Evolutionary conservation across 129 eudicot species (phyloP), one percentile per base, ranked within the genome.

Genomic region (Deinandra increscens): DNA sequence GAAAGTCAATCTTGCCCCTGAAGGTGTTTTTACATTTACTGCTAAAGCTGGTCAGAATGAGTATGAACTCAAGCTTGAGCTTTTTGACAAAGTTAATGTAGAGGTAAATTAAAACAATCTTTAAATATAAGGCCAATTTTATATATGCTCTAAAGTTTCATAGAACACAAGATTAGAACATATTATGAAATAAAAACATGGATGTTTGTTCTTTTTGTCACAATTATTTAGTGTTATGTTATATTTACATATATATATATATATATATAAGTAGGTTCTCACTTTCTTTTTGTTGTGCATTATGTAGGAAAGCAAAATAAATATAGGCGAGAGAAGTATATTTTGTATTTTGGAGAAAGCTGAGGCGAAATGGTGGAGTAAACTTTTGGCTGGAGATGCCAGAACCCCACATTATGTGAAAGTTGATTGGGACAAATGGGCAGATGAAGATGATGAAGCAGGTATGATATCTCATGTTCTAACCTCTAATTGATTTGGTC

Each of bases 351-450:
- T 93, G 81, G 90, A 89, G 82, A 93, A 93, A 80, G 95, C 82
- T 19, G 98, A 93, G 75, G 63, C 78, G 11, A 87, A 86, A 80
- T 93, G 98, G 98, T 93, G 96, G 98, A 71, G 55, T 29, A 93
- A 81, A 61, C 86, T 93, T 15, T 67, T 93, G 75, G 58, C 76
- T 7, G 94, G 94, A 70, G 86, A 81, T 77, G 96, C 65, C 0
- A 93, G 84, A 73, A 71, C 90, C 23, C 98, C 96, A 4, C 95
- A 86, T 74, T 89, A 86, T 65, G 82, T 93, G 66, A 93, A 93
- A 77, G 98, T 93, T 61, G 98, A 93, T 62, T 93, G 98, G 98
- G 98, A 93, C 75, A 93, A 93, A 70, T 93, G 98, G 98, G 96
- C 64, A 1, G 98, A 93, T 66, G 95, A 86, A 77, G 98, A 93